Conservation (phyloP, 2,329 filamentous ascomycete genomes). For the Akanthomyces dipterigenus region DNA sequence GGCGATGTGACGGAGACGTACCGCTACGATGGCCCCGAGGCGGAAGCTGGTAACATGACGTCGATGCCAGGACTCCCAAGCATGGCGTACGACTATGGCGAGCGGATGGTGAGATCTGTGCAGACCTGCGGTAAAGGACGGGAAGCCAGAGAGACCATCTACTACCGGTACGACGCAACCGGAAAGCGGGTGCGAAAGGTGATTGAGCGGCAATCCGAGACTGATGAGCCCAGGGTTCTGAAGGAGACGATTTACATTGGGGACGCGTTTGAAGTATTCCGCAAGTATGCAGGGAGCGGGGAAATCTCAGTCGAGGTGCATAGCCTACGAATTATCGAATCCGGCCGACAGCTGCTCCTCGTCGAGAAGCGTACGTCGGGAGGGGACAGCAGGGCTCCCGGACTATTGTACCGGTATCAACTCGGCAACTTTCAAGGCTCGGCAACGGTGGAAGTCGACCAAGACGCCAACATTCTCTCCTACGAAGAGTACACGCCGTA, state of each 20-base stretch:
- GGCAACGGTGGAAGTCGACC: slow-evolving; percentile 20
- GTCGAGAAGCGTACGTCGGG: slow-evolving; percentile 11
- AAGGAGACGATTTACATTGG: slow-evolving; percentile 14
- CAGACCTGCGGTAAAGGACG: neutral
- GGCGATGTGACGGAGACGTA: slow-evolving; percentile 3
- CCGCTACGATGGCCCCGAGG: neutral
- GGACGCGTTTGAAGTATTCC: slow-evolving; percentile 12
- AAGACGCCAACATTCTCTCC: slow-evolving; percentile 19
- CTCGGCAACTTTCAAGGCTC: slow-evolving; percentile 11
- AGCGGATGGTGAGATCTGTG: slow-evolving; percentile 3
- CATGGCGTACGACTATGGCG: slow-evolving; percentile 5
- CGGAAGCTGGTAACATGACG: neutral
- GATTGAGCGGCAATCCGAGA: slow-evolving; percentile 10
- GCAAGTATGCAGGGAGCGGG: neutral
- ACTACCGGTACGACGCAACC: slow-evolving; percentile 19
- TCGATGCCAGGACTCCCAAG: neutral
- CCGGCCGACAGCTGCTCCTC: slow-evolving; percentile 7
- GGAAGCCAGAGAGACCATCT: slow-evolving; percentile 16
- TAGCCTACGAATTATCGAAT: slow-evolving; percentile 9
- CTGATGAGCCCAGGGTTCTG: neutral
- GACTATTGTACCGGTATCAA: slow-evolving; percentile 13
- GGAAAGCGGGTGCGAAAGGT: slow-evolving; percentile 21
- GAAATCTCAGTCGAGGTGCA: neutral
- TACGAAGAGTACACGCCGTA: slow-evolving; percentile 27
- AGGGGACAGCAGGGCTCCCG: slow-evolving; percentile 11